Evolutionary conservation across 2,329 filamentous ascomycete genomes (phyloP), one percentile per base, ranked within the genome.

Genomic region (Colletotrichum kahawae): DNA sequence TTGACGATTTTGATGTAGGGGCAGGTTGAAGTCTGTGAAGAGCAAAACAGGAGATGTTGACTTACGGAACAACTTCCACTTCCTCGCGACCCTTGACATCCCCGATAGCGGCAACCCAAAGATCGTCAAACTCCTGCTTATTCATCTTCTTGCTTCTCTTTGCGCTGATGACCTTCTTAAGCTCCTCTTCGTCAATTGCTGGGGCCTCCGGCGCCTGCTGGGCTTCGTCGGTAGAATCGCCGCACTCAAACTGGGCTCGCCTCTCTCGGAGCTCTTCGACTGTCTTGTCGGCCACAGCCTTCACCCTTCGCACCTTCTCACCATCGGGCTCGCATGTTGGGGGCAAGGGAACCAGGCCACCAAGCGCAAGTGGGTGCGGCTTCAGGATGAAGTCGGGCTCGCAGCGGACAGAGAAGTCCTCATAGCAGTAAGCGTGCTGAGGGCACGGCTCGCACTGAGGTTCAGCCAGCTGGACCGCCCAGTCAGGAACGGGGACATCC

Each of bases 321-420:
- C 95, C 95, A 83, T 99, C 97, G 0, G 97, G 94, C 84, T 98
- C 96, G 83, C 97, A 99, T 6, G 95, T 96, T 2, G 97, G 96
- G 7, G 96, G 92, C 10, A 99, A 86, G 9, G 97, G 97, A 7
- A 98, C 81, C 5, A 97, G 81, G 1, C 97, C 96, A 64, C 93
- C 92, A 0, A 98, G 83, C 0, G 95, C 93, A 27, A 98, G 88
- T 1, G 96, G 96, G 82, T 98, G 96, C 1, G 92, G 91, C 80
- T 94, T 94, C 48, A 97, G 88, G 62, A 99, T 90, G 81, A 98
- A 99, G 81, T 96, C 97, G 67, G 91, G 89, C 79, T 98, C 95
- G 83, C 97, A 99, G 31, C 91, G 90, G 10, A 94, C 94, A 38
- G 92, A 89, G 77, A 97, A 93, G 75, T 95, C 91, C 27, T 91